These are phyloP conservation scores for Elaeis oleifera DNA, from an alignment of 202 grass and related monocot genomes.

Conservation along the genomic window DNA sequence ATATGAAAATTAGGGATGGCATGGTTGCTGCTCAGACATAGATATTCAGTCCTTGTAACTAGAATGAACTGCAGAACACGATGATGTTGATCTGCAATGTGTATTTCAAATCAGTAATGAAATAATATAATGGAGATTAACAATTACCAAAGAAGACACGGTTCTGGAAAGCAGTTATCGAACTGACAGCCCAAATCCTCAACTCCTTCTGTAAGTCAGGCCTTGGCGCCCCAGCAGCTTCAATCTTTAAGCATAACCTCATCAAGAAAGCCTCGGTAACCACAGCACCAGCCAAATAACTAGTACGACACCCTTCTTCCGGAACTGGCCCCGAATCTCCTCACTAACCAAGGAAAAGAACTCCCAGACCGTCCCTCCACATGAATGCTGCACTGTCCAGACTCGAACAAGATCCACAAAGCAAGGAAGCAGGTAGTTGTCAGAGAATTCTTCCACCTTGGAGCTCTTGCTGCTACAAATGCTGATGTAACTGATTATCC, in stretches of 20 bases:
- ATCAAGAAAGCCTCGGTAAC: slow-evolving; percentile 76
- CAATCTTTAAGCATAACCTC: slow-evolving; percentile 79
- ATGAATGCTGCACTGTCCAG: slow-evolving; percentile 63
- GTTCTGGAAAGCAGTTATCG: slow-evolving; percentile 79
- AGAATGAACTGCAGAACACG: too few relatives aligned
- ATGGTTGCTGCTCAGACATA: too few relatives aligned
- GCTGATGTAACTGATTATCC: slow-evolving; percentile 73
- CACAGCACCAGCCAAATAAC: slow-evolving; percentile 61
- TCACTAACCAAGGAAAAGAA: slow-evolving; percentile 65
- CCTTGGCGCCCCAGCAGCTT: slow-evolving; percentile 30
- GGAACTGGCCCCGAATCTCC: slow-evolving; percentile 48
- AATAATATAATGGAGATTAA: neutral
- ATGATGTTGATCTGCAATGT: too few relatives aligned
- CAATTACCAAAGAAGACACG: slow-evolving; percentile 67
- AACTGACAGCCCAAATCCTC: slow-evolving; percentile 80
- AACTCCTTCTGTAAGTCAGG: slow-evolving; percentile 70
- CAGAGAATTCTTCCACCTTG: slow-evolving; percentile 10
- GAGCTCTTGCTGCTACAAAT: slow-evolving; percentile 57
- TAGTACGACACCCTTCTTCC: slow-evolving; percentile 55
- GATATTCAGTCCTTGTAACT: too few relatives aligned
- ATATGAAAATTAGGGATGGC: too few relatives aligned
- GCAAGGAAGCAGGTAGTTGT: slow-evolving; percentile 38
- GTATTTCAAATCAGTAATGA: too few relatives aligned
- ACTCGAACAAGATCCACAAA: slow-evolving; percentile 78
- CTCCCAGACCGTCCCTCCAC: slow-evolving; percentile 43